Percentiles rank a stretch among this genome's conserved stretches.
These are phyloP conservation scores for Penicillium frequentans DNA, from an alignment of 2,329 filamentous ascomycete species.

Conservation along the genomic window DNA sequence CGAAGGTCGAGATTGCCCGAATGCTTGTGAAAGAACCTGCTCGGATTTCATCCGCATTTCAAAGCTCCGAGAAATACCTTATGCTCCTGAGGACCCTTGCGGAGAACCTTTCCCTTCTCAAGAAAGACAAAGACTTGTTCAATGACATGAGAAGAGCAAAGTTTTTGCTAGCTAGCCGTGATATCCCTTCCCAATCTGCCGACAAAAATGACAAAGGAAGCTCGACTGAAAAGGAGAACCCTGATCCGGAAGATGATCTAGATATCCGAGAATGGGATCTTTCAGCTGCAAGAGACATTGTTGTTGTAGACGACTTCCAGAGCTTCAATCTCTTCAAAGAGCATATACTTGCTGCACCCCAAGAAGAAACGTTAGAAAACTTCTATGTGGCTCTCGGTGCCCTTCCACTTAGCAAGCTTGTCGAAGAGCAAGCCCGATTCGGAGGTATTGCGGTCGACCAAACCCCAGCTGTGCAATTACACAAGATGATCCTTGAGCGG, in stretches of 20 bases:
- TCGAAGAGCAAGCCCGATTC: constrained; percentile 75
- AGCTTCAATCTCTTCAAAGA: constrained; percentile 88
- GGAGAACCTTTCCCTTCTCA: constrained; percentile 67
- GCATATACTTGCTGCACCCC: constrained; percentile 78
- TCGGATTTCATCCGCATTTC: constrained; percentile 74
- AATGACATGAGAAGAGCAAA: constrained; percentile 70
- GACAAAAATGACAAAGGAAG: constrained; percentile 17
- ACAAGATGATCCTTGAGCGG: constrained; percentile 81
- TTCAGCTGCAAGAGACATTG: constrained; percentile 68
- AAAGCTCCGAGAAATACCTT: constrained; percentile 82
- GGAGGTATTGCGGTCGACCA: constrained; percentile 68
- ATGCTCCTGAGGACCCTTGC: constrained; percentile 78
- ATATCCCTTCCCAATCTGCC: constrained; percentile 52
- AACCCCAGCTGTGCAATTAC: constrained; percentile 65
- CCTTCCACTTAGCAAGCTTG: constrained; percentile 66
- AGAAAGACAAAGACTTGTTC: constrained; percentile 76
- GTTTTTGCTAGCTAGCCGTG: constrained; percentile 81
- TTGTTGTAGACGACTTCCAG: constrained; percentile 83
- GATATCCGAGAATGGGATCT: constrained; percentile 77
- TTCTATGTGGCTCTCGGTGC: constrained; percentile 85
- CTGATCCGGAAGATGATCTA: constrained; percentile 61
- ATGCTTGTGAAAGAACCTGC: constrained; percentile 83
- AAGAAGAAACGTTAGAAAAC: constrained; percentile 80
- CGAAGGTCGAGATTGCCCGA: constrained; percentile 77
- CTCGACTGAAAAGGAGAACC: constrained; percentile 35